Percentiles rank a stretch among this genome's conserved stretches.
phyloP scores from a whole-genome alignment of 495 filamentous ascomycete genomes.

The Margaritispora aquatica region DNA sequence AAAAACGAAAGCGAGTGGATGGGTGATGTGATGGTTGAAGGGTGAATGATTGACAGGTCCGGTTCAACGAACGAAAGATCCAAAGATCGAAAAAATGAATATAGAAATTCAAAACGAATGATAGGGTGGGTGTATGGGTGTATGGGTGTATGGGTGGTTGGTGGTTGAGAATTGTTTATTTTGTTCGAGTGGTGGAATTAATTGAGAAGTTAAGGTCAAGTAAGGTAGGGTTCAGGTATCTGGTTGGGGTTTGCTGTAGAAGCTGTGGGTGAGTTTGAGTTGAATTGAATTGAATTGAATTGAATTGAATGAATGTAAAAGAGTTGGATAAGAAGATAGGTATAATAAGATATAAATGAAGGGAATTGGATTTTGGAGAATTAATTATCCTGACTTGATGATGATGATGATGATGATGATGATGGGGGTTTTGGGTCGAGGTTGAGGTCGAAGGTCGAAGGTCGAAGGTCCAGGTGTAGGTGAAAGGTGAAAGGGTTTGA shows the following conservation, averaged over 20 bases:
- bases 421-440: neutral
- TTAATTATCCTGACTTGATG: neutral
- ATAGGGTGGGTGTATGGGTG: too few species aligned
- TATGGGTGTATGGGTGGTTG: too few species aligned
- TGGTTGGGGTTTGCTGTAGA: conserved; percentile 8
- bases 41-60: neutral
- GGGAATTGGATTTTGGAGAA: neutral
- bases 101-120: neutral
- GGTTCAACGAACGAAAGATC: neutral
- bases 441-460: neutral
- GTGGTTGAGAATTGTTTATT: neutral
- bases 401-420: neutral
- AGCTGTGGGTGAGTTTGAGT: neutral
- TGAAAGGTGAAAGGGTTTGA: neutral
- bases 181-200: too few species aligned
- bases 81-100: neutral
- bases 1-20: neutral
- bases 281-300: neutral
- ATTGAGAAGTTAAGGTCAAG: too few species aligned
- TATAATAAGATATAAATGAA: neutral
- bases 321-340: neutral
- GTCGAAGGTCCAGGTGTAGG: neutral
- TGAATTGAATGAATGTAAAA: neutral
- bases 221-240: neutral
- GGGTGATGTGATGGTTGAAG: neutral